Evolutionary conservation across 2,329 filamentous ascomycete species (phyloP).

Genomic region (Pestalotiopsis sp.): DNA sequence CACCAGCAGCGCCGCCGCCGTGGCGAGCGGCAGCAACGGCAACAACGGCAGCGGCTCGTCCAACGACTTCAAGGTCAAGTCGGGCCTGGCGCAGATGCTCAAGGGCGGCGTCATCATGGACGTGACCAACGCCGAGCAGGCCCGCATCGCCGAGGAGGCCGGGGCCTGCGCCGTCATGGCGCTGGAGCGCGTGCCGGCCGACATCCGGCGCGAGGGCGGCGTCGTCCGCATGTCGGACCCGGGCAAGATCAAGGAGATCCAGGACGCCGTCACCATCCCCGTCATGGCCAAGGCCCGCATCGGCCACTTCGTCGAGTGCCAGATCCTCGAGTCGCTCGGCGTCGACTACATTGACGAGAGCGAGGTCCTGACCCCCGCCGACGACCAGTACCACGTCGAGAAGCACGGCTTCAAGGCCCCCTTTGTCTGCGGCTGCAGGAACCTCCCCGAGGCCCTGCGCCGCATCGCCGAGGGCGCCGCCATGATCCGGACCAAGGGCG

Average conservation of each 20-base stretch:
- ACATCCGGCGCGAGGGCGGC: conserved; percentile 90
- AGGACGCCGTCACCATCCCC: conserved; percentile 91
- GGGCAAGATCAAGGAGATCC: conserved; percentile 91
- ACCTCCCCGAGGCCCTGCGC: conserved; percentile 89
- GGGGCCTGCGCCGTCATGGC: conserved; percentile 98
- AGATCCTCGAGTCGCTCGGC: conserved; percentile 93
- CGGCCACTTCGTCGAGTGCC: conserved; percentile 97
- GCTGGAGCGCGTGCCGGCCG: conserved; percentile 93
- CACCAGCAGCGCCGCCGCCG: conserved; percentile 19
- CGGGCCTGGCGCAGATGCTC: conserved; percentile 94
- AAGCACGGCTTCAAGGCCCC: conserved; percentile 82
- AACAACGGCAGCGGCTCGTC: conserved; percentile 25
- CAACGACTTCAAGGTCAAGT: conserved; percentile 81
- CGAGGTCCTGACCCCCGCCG: conserved; percentile 95
- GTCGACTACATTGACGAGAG: conserved; percentile 99
- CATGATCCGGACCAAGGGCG: conserved; percentile 99
- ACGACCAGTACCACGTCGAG: conserved; percentile 87
- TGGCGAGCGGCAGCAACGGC: conserved; percentile 18
- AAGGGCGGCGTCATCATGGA: conserved; percentile 99
- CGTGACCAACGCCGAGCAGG: conserved; percentile 90
- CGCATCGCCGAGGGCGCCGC: conserved; percentile 91
- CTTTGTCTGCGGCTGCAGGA: conserved; percentile 95
- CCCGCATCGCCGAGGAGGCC: conserved; percentile 95
- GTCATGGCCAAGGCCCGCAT: conserved; percentile 99
- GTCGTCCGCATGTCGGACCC: conserved; percentile 98